Conservation (phyloP, 1,284 basidiomycete species). For the Papiliotrema flavescens region DNA sequence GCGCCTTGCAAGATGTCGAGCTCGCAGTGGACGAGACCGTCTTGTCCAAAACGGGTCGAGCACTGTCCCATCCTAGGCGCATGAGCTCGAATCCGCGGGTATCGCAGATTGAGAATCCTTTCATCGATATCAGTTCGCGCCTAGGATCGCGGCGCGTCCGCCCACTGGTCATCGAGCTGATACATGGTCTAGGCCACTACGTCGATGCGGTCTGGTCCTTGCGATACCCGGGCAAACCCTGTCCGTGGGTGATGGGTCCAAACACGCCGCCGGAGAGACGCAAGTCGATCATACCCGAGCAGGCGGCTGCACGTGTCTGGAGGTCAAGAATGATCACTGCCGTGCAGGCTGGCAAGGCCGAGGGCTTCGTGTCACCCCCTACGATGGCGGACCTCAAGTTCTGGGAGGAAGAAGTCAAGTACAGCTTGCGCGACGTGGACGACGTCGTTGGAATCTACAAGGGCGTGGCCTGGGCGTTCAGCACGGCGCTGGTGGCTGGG, state of each 20-base stretch:
- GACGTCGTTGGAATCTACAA: slow-evolving; percentile 42
- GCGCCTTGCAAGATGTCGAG: slow-evolving; percentile 39
- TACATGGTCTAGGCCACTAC: slow-evolving; percentile 40
- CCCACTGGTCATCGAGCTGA: slow-evolving; percentile 41
- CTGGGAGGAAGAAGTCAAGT: slow-evolving; percentile 36
- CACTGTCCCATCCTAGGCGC: slow-evolving; percentile 8
- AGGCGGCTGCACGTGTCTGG: slow-evolving; percentile 13
- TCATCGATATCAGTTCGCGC: slow-evolving; percentile 27
- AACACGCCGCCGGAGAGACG: slow-evolving; percentile 2
- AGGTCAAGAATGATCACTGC: slow-evolving; percentile 36
- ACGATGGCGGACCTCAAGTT: slow-evolving; percentile 27
- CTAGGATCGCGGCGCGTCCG: slow-evolving; percentile 36
- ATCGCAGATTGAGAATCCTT: slow-evolving; percentile 36
- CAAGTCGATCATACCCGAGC: slow-evolving; percentile 1
- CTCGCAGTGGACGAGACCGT: slow-evolving; percentile 38
- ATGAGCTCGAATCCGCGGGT: slow-evolving; percentile 33
- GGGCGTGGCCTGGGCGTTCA: slow-evolving; percentile 38
- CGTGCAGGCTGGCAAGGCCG: slow-evolving; percentile 31
- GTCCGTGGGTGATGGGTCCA: slow-evolving; percentile 19
- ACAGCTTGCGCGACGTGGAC: slow-evolving; percentile 37
- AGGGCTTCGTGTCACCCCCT: slow-evolving; percentile 23
- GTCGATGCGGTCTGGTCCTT: slow-evolving; percentile 40
- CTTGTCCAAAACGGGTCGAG: slow-evolving; percentile 4
- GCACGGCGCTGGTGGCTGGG: slow-evolving; percentile 24
- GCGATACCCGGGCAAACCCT: slow-evolving; percentile 18